Evolutionary conservation across 352 stramenopile genomes (phyloP), one percentile per base, ranked within the genome.

Genomic region (Pythium brassicae): DNA sequence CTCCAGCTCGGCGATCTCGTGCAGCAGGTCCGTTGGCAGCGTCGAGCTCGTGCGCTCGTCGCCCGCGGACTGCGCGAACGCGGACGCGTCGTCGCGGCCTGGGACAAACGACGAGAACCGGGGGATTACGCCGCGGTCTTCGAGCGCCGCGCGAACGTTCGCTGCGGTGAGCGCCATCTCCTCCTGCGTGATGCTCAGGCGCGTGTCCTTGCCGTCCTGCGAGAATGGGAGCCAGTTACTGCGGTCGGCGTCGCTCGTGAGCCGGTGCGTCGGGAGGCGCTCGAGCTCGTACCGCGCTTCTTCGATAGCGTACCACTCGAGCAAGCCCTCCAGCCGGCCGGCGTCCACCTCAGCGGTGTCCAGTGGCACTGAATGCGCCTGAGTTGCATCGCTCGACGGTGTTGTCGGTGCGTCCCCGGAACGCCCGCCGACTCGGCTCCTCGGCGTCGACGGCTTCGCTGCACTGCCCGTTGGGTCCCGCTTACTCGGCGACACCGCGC

Each of bases 271-370:
- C 10, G 81, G 81, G 47, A 89, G 71, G 1, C 76, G 76, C 34
- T 87, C 72, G 4, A 91, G 67, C 56, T 91, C 81, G 7, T 74
- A 69, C 56, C 81, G 83, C 1, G 74, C 64, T 51, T 91, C 81
- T 62, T 91, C 78, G 25, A 81, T 75, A 2, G 78, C 76, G 40
- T 89, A 91, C 81, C 81, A 91, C 53, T 91, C 81, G 5, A 69
- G 53, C 23, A 91, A 59, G 1, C 81, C 80, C 59, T 91, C 74
- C 0, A 91, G 57, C 1, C 75, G 66, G 0, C 69, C 76, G 9
- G 70, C 69, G 34, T 89, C 78, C 5, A 76, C 59, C 6, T 63
- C 58, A 1, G 54, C 62, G 19, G 39, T 47, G 8, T 43, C 48
- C 7, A 50, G 20, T 10, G 0, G 10, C 20, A 4, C 8, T 34